Base-by-base conservation (phyloP, 192 early-diverging fungal species). In the Mortierella claussenii region DNA sequence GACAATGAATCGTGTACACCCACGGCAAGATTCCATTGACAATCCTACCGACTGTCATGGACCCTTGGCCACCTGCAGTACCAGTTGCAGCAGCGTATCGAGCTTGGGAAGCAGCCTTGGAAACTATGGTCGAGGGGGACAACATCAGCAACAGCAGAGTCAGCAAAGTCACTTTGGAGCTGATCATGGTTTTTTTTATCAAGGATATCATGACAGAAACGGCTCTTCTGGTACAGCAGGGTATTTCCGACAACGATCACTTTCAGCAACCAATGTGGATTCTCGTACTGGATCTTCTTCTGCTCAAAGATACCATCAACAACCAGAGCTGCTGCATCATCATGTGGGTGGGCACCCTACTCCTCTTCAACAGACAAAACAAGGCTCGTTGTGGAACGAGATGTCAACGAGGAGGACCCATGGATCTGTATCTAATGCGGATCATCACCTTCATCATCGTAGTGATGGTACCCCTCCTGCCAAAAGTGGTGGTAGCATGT, bases 1-100 rank as follows among this genome's bases (percentile, higher is more conserved):
- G 43, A 76, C 73, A 0, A 76, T 76, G 73, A 67, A 76, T 44
- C 73, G 73, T 0, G 73, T 76, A 0, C 52, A 76, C 49, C 73
- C 73, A 31, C 18, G 17, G 4, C 69, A 59, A 26, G 49, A 45
- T 28, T 44, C 32, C 30, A 46, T 44, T 11, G 60, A 71, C 0
- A 51, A 28, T 50, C 42, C 45, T 3, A 21, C 9, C 3, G 69
- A 51, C 1, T 45, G 10, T 13, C 0, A 13, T 30, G 37, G 33
- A 0, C 51, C 67, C 24, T 4, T 52, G 43, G 32, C 40, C 3
- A 23, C 57, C 1, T 46, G 45, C 40, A 57, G 57, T 24, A 60
- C 58, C 47, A 58, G 66, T 32, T 55, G 50, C 43, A 54, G 62
- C 27, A 65, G 70, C 23, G 63, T 26, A 17, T 75, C 70, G 4